Percentiles rank a stretch among this genome's conserved stretches.
phyloP scores from a whole-genome alignment of 306 rosid species.

The Fagus crenata region DNA sequence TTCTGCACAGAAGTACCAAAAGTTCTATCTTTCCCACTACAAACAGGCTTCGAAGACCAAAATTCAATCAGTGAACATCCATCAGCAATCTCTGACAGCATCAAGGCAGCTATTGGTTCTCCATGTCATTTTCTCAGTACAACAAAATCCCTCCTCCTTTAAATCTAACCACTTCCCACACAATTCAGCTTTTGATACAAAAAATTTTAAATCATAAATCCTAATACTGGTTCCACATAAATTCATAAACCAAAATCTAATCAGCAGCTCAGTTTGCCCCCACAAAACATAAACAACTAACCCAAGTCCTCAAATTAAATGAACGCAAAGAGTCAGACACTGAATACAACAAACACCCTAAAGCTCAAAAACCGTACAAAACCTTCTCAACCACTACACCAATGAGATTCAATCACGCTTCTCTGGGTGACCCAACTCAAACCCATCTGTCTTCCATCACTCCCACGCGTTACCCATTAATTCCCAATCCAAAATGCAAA shows the following conservation, averaged over 20 bases:
- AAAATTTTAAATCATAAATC: conserved; percentile 4
- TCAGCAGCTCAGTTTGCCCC: conserved; percentile 7
- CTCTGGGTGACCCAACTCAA: conserved; percentile 35
- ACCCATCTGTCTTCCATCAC: conserved; percentile 31
- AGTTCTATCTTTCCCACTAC: conserved; percentile 9
- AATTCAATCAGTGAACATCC: conserved; percentile 30
- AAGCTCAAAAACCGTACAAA: conserved; percentile 31
- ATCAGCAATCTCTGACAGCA: conserved; percentile 37
- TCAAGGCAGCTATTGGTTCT: conserved; percentile 31
- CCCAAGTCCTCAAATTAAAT: conserved; percentile 27
- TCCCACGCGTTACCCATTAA: conserved; percentile 22
- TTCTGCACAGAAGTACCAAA: conserved; percentile 16
- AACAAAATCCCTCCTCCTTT: conserved; percentile 19
- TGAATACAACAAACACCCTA: conserved; percentile 24
- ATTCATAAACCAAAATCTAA: conserved; percentile 17
- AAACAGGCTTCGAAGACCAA: conserved; percentile 9
- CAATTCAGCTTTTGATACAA: conserved; percentile 27
- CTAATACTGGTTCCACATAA: conserved; percentile 3
- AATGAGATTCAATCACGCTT: conserved; percentile 29
- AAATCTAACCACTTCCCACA: conserved; percentile 15
- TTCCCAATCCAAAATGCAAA: conserved; percentile 34
- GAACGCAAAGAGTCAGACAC: conserved; percentile 8
- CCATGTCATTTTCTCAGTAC: conserved; percentile 21
- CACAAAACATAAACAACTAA: conserved; percentile 20
- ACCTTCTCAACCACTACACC: conserved; percentile 21